These are phyloP conservation scores for Sporothrix dimorphospora DNA, from an alignment of 2,329 filamentous ascomycete genomes.

Conservation along the genomic window DNA sequence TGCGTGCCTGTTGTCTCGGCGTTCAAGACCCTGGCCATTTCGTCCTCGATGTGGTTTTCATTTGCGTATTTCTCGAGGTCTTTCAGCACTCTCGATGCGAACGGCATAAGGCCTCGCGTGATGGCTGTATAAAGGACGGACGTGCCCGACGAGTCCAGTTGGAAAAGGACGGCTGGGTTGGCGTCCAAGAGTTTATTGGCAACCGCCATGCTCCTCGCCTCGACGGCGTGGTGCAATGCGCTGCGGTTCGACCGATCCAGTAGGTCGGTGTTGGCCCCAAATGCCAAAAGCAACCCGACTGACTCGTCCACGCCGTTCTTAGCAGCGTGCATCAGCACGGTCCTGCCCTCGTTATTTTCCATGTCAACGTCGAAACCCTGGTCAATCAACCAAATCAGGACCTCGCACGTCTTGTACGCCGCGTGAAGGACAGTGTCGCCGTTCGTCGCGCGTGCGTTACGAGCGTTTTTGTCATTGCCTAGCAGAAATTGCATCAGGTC, in stretches of 20 bases:
- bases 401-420: slow-evolving; percentile 2
- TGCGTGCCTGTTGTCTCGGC: not conserved
- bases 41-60: not conserved
- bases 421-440: slow-evolving; percentile 6
- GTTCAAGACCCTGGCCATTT: not conserved
- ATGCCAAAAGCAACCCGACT: not conserved
- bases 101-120: not conserved
- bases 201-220: not conserved
- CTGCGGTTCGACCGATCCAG: slow-evolving; percentile 1
- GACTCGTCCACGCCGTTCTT: not conserved
- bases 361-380: slow-evolving; percentile 13
- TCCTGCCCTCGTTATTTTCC: slow-evolving; percentile 10
- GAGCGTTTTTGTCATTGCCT: not conserved
- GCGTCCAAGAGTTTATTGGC: not conserved
- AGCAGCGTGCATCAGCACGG: slow-evolving; percentile 5
- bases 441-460: not conserved
- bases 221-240: slow-evolving; percentile 13
- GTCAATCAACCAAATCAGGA: slow-evolving; percentile 15
- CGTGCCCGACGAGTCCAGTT: not conserved
- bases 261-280: slow-evolving; percentile 3
- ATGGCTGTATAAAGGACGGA: slow-evolving; percentile 5
- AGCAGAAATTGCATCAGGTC: slow-evolving; percentile 11
- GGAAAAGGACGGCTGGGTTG: slow-evolving; percentile 10
- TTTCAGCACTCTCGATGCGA: not conserved
- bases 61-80: not conserved